Conservation (phyloP, 2,329 filamentous ascomycete genomes). For the Fusarium chaquense region DNA sequence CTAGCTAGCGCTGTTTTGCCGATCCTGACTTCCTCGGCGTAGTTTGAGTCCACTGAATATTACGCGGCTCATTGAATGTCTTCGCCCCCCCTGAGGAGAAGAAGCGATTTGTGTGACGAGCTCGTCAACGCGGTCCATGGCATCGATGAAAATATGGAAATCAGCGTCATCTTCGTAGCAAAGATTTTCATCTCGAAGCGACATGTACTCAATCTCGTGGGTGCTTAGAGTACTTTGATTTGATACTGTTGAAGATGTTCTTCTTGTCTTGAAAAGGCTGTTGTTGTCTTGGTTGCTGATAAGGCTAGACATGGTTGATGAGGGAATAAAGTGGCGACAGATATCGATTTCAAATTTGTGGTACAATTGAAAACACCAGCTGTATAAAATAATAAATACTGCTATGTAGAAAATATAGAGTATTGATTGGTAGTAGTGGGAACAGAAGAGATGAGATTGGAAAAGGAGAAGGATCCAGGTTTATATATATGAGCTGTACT, state of each 20-base stretch:
- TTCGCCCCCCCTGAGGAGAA: constrained; percentile 24
- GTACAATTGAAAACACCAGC: not conserved
- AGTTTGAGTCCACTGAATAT: constrained; percentile 34
- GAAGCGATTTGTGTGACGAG: constrained; percentile 36
- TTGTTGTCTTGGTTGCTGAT: constrained; percentile 22
- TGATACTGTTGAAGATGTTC: constrained; percentile 37
- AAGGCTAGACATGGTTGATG: constrained; percentile 30
- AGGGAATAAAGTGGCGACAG: not conserved
- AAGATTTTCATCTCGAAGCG: constrained; percentile 42
- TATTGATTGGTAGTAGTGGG: constrained; percentile 15
- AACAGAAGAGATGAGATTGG: constrained; percentile 10
- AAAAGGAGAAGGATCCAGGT: constrained; percentile 19
- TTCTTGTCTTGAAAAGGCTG: constrained; percentile 30
- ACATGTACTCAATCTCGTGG: constrained; percentile 42
- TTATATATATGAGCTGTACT: constrained; percentile 24
- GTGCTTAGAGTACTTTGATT: constrained; percentile 38
- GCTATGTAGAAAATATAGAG: not conserved
- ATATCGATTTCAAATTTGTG: constrained; percentile 2
- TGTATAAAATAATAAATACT: constrained; percentile 9
- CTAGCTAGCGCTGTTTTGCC: constrained; percentile 13
- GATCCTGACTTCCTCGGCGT: constrained; percentile 33
- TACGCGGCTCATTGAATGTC: constrained; percentile 39
- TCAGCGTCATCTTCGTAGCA: constrained; percentile 45
- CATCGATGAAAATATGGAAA: constrained; percentile 46
- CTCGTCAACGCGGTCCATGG: constrained; percentile 43